Evolutionary conservation across 495 filamentous ascomycete genomes (phyloP).

Genomic region (Endocarpon pusillum): DNA sequence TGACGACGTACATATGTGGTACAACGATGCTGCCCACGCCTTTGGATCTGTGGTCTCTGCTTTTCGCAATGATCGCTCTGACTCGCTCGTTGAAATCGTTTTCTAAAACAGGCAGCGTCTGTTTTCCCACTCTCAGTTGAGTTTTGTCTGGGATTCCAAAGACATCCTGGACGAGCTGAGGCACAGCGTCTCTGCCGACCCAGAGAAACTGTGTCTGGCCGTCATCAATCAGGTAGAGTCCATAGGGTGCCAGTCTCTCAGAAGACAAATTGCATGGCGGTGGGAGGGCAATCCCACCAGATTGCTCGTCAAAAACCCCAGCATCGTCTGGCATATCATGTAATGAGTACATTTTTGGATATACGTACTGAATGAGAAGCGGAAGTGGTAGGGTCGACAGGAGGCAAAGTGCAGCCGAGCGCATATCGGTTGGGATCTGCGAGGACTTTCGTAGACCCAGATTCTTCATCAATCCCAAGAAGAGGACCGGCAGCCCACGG

Average conservation of each 20-base stretch:
- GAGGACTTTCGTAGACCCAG: conserved; percentile 87
- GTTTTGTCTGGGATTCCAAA: conserved; percentile 69
- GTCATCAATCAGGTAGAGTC: conserved; percentile 95
- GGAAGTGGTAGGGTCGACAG: conserved; percentile 85
- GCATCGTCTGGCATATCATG: conserved; percentile 97
- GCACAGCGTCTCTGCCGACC: conserved; percentile 85
- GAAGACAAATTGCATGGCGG: conserved; percentile 76
- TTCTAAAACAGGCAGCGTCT: conserved; percentile 64
- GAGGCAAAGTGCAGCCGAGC: conserved; percentile 81
- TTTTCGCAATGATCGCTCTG: conserved; percentile 80
- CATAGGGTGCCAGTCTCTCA: conserved; percentile 72
- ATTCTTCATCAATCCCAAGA: conserved; percentile 89
- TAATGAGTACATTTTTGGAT: conserved; percentile 81
- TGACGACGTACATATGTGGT: conserved; percentile 82
- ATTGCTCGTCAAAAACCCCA: conserved; percentile 67
- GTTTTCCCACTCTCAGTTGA: conserved; percentile 82
- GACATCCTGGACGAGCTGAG: conserved; percentile 74
- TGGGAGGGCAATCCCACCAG: conserved; percentile 74
- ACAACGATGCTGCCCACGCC: conserved; percentile 82
- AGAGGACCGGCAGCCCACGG: conserved; percentile 70
- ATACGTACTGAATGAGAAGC: conserved; percentile 91
- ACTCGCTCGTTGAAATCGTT: conserved; percentile 94
- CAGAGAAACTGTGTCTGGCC: conserved; percentile 96
- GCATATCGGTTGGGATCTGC: conserved; percentile 90
- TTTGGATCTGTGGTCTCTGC: conserved; percentile 63